Percentiles rank a stretch among this genome's conserved stretches.
Evolutionary conservation across 345 rosid genomes (phyloP).

Genomic region (Brassica rapa): DNA sequence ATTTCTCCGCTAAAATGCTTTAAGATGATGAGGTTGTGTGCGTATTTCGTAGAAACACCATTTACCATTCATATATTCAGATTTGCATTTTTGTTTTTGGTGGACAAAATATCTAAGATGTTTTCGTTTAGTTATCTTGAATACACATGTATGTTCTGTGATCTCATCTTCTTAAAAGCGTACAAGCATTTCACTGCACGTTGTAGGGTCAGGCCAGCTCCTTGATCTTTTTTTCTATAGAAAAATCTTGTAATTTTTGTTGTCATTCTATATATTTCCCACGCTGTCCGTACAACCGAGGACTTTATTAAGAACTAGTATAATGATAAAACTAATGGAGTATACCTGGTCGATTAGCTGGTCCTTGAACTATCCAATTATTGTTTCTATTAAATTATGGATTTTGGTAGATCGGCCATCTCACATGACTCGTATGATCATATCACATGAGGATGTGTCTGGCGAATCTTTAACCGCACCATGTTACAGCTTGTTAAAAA

Average conservation of each 20-base stretch:
- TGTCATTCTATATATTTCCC: background rate
- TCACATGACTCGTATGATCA: slow-evolving; percentile 36
- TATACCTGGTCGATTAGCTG: slow-evolving; percentile 21
- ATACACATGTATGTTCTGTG: background rate
- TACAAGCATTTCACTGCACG: slow-evolving; percentile 29
- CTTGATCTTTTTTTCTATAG: background rate
- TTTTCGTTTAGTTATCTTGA: background rate
- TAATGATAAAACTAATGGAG: background rate
- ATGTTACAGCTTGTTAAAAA: slow-evolving; percentile 13
- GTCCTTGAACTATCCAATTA: background rate
- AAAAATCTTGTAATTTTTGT: background rate
- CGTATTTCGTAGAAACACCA: background rate
- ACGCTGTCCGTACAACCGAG: background rate
- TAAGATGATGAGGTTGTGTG: background rate
- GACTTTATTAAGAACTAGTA: background rate
- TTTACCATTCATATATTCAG: background rate
- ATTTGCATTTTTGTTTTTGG: background rate
- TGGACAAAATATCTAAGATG: background rate
- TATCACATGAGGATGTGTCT: slow-evolving; percentile 25
- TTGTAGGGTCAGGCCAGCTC: slow-evolving; percentile 39
- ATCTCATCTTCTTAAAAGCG: background rate
- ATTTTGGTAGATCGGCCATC: slow-evolving; percentile 4
- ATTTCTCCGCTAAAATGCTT: background rate
- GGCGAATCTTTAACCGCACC: slow-evolving; percentile 34
- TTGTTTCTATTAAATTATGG: slow-evolving; percentile 8